Base-by-base conservation (phyloP, 345 rosid genomes). In the Turritis glabra region DNA sequence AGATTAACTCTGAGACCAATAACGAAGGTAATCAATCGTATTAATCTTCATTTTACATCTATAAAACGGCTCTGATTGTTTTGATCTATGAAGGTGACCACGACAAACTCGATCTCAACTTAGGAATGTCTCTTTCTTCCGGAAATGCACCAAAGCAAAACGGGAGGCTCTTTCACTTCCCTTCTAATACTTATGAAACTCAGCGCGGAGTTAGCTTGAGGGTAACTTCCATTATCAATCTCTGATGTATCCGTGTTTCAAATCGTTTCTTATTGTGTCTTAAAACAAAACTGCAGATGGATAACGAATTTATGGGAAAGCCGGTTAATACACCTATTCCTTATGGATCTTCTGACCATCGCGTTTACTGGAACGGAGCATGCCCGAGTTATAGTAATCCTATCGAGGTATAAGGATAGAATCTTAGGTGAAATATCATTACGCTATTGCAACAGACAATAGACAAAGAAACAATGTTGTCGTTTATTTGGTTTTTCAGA, bases 11-110 rank as follows among this genome's bases (percentile, higher is more conserved):
- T 47, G 89, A 75, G 80, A 72, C 81, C 75, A 64, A 67, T 47
- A 83, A 78, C 30, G 81, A 85, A 87, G 95, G 96, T 91, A 81
- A 12, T 8, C 61, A 48, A 10, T 48, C 14, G 5, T 32, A 0
- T 51, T 27, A 59, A 29, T 19, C 18, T 41, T 15, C 5, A 43
- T 52, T 10, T 67, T 10, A 29, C n/a, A 6, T 41, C 19, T 38
- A 23, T 67, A 27, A 67, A 71, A 19, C 18, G n/a, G 51, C n/a
- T 66, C 59, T 77, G 10, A 72, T 65, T 37, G 26, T 51, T 66
- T 18, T 13, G 3, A 0, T 30, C 0, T 7, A 43, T 40, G 64
- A 41, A 78, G 81, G 81, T 68, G 79, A 58, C 51, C 51, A 67
- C 0, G 72, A 61, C 15, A 72, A 72, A 29, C 75, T 79, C n/a